Conservation (phyloP, 805 yeast genomes). For the Metschnikowia chrysomelidarum region DNA sequence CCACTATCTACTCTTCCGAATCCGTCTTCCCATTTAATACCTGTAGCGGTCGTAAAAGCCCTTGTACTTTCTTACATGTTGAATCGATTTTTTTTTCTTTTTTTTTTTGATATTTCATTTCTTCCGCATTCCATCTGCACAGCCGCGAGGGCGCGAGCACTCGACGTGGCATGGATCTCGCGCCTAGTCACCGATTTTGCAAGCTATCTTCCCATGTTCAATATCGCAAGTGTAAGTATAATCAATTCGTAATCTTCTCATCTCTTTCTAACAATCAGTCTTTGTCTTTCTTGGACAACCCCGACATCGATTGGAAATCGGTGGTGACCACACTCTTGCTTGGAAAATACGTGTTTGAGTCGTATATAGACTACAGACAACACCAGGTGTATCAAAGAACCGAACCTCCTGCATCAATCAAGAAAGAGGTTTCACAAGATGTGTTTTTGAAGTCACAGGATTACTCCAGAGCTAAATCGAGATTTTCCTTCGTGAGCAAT, state of each 20-base stretch:
- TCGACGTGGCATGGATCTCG: too few relatives aligned
- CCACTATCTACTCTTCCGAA: too few relatives aligned
- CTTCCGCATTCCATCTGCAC: too few relatives aligned
- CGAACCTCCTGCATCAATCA: conserved; percentile 65
- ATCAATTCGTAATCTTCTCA: neutral
- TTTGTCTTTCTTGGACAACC: conserved; percentile 57
- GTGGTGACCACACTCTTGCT: conserved; percentile 71
- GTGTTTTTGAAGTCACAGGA: conserved; percentile 75
- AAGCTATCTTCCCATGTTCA: too few relatives aligned
- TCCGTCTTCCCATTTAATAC: too few relatives aligned
- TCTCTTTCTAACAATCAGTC: conserved; percentile 33
- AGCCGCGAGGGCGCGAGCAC: too few relatives aligned
- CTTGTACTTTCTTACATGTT: too few relatives aligned
- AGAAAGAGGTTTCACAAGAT: conserved; percentile 64
- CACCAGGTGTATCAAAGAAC: conserved; percentile 56
- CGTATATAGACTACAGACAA: conserved; percentile 75
- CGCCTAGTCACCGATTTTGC: too few relatives aligned
- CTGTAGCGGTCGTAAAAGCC: too few relatives aligned
- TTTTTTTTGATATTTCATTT: too few relatives aligned
- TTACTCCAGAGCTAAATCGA: conserved; percentile 77
- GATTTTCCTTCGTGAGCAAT: conserved; percentile 59
- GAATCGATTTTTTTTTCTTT: too few relatives aligned
- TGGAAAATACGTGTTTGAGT: conserved; percentile 73
- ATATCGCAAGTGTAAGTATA: conserved; percentile 18
- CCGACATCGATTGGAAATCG: conserved; percentile 76